A percentile compares a stretch with the other conserved stretches of the same genome.
Conservation (phyloP, 129 eudicot genomes). For the Daucus carota region DH1_v3.0 NC_030381.2:47998501-47999000, state of each 20-base stretch:
- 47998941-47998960: background rate
- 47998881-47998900: background rate
- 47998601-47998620: constrained; percentile 1
- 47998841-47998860: background rate
- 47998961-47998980: background rate
- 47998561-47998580: background rate
- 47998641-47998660: constrained; percentile 68
- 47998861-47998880: background rate
- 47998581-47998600: background rate
- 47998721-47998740: constrained; percentile 91
- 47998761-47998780: constrained; percentile 92
- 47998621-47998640: constrained; percentile 73
- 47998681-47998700: constrained; percentile 77
- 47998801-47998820: constrained; percentile 98
- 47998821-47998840: constrained; percentile 23
- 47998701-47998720: constrained; percentile 84
- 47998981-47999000: background rate
- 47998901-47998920: background rate
- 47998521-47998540: background rate
- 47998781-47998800: constrained; percentile 86
- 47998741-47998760: constrained; percentile 99
- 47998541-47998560: background rate
- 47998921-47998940: background rate
- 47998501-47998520: background rate
- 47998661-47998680: constrained; percentile 83